Conservation (phyloP, 108 stramenopile species). For the Cyclotella kingstonii region DNA sequence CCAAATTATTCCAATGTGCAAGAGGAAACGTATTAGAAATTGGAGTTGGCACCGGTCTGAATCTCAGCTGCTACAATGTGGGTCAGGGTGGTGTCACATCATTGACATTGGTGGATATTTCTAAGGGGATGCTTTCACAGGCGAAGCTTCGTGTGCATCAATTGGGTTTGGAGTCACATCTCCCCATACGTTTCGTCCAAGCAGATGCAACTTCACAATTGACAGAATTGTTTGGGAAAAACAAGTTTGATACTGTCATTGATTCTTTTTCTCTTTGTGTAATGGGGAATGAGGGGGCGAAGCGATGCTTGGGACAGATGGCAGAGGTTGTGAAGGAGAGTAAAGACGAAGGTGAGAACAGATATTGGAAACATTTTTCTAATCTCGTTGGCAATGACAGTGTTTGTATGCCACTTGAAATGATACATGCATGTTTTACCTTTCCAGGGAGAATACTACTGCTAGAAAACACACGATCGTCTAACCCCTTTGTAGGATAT, state of each 20-base stretch:
- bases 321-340: slow-evolving; percentile 52
- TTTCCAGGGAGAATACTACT: slow-evolving; percentile 53
- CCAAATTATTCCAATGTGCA: slow-evolving; percentile 51
- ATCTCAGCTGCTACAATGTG: slow-evolving; percentile 57
- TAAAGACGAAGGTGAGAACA: slow-evolving; percentile 26
- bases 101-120: slow-evolving; percentile 77
- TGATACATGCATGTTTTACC: neutral
- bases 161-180: slow-evolving; percentile 6
- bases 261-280: slow-evolving; percentile 86
- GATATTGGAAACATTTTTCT: neutral
- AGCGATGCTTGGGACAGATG: slow-evolving; percentile 62
- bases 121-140: slow-evolving; percentile 71
- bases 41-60: slow-evolving; percentile 85
- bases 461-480: slow-evolving; percentile 79
- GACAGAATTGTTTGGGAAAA: slow-evolving; percentile 49
- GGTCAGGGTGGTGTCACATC: slow-evolving; percentile 38
- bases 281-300: slow-evolving; percentile 75
- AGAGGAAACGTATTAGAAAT: slow-evolving; percentile 80
- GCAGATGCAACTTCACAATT: slow-evolving; percentile 82
- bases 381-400: neutral
- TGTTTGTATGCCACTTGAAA: neutral
- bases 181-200: slow-evolving; percentile 52
- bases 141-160: slow-evolving; percentile 32
- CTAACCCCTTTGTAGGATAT: slow-evolving; percentile 61
- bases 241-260: slow-evolving; percentile 77